Conservation (phyloP, 1,139 yeast genomes). For the Taiozyma sp. region DNA sequence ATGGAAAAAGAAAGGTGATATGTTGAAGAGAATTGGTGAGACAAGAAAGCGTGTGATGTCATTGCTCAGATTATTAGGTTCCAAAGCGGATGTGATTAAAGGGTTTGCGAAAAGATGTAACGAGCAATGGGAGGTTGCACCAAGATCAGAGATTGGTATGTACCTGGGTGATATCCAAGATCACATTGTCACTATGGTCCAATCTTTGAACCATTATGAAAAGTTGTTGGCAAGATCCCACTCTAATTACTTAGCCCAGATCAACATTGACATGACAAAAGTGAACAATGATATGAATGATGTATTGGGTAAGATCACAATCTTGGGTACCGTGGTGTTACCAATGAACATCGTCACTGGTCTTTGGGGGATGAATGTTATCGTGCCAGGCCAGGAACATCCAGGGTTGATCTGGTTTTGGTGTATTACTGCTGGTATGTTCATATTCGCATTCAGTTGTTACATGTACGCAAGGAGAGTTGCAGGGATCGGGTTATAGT, state of each 20-base stretch:
- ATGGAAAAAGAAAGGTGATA: constrained; percentile 91
- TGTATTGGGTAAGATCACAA: constrained; percentile 87
- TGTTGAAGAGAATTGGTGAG: constrained; percentile 92
- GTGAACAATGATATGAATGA: constrained; percentile 98
- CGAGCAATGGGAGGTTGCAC: constrained; percentile 75
- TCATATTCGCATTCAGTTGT: constrained; percentile 36
- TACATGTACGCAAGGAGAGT: constrained; percentile 39
- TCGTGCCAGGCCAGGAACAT: constrained; percentile 87
- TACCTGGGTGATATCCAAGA: constrained; percentile 93
- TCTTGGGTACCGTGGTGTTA: constrained; percentile 88
- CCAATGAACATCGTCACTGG: constrained; percentile 96
- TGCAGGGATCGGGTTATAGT: constrained; percentile 24
- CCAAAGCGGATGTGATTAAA: constrained; percentile 93
- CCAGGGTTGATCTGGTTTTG: constrained; percentile 80
- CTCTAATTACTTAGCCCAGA: constrained; percentile 92
- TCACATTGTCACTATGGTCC: constrained; percentile 93
- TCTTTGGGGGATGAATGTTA: constrained; percentile 97
- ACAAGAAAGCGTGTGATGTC: constrained; percentile 94
- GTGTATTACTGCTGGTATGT: constrained; percentile 38
- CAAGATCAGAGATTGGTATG: constrained; percentile 77
- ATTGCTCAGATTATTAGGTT: constrained; percentile 72
- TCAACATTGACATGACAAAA: constrained; percentile 94
- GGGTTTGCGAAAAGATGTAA: constrained; percentile 90
- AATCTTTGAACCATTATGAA: constrained; percentile 88
- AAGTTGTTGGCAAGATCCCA: constrained; percentile 89